Conservation (phyloP, 768 basidiomycete genomes). For the Amanita thiersii region DNA sequence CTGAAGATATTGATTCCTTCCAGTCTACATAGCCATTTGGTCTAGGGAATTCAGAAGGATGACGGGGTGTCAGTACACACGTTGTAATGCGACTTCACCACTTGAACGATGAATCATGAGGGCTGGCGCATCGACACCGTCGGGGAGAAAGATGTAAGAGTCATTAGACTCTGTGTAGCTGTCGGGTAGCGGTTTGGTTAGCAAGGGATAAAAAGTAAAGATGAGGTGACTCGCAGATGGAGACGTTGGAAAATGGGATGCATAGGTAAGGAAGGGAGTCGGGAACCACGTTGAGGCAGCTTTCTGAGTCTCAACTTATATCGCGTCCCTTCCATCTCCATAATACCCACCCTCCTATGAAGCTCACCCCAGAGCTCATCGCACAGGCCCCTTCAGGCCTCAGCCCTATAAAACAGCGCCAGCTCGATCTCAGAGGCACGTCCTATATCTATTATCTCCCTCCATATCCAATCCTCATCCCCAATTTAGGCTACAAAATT, state of each 20-base stretch:
- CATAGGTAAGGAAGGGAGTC: conserved; percentile 38
- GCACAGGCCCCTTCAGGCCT: conserved; percentile 72
- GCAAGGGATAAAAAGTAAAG: conserved; percentile 11
- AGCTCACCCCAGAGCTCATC: conserved; percentile 91
- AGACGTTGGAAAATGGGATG: conserved; percentile 65
- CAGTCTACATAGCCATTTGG: conserved; percentile 32
- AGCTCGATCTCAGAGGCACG: conserved; percentile 84
- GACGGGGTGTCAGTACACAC: conserved; percentile 27
- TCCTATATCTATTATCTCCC: conserved; percentile 8
- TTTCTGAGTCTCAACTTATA: conserved; percentile 34
- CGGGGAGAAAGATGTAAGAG: conserved; percentile 73
- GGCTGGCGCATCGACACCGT: conserved; percentile 51
- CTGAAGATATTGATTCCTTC: conserved; percentile 42
- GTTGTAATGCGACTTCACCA: conserved; percentile 67
- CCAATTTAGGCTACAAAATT: conserved; percentile 75
- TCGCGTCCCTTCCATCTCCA: conserved; percentile 15
- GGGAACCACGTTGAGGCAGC: conserved; percentile 20
- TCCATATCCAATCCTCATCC: conserved; percentile 16
- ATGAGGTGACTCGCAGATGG: conserved; percentile 48
- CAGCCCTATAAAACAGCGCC: conserved; percentile 81
- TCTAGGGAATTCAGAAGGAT: conserved; percentile 3
- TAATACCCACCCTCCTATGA: conserved; percentile 39
- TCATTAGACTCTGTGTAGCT: conserved; percentile 68
- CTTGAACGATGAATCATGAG: conserved; percentile 66
- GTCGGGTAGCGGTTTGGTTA: conserved; percentile 4